Evolutionary conservation across 345 rosid species (phyloP).

Genomic region (Mangifera indica): DNA sequence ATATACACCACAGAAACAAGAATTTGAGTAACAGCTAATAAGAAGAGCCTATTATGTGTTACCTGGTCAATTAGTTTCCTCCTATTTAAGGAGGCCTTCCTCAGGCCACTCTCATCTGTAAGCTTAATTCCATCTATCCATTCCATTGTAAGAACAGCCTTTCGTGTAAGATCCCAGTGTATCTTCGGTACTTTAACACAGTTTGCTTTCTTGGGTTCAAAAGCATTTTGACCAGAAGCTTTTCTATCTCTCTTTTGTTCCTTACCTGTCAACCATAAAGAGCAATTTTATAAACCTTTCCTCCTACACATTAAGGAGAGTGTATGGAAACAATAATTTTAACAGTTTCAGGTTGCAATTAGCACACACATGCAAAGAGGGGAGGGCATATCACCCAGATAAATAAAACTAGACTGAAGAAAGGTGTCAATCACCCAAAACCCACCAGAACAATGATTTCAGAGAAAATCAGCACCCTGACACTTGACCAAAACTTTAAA

Average conservation of each 20-base stretch:
- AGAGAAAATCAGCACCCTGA: not conserved
- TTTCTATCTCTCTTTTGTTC: conserved; percentile 31
- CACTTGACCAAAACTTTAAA: not conserved
- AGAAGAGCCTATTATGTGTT: conserved; percentile 5
- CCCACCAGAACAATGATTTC: not conserved
- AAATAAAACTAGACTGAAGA: not conserved
- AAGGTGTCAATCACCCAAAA: not conserved
- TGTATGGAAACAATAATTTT: not conserved
- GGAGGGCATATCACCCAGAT: not conserved
- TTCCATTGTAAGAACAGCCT: conserved; percentile 93
- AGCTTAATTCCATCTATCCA: conserved; percentile 97
- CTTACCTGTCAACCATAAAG: conserved; percentile 38
- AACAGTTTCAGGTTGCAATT: not conserved
- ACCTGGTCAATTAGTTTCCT: conserved; percentile 88
- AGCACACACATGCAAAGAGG: conserved; percentile 3
- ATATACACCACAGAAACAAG: not conserved
- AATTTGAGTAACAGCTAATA: not conserved
- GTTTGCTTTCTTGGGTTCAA: conserved; percentile 37
- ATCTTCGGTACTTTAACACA: conserved; percentile 86
- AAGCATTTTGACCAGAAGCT: conserved; percentile 29
- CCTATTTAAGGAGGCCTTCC: conserved; percentile 58
- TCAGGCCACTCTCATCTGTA: conserved; percentile 64
- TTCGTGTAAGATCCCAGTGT: conserved; percentile 76
- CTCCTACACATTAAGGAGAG: not conserved
- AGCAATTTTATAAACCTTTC: conserved; percentile 2